phyloP scores from a whole-genome alignment of 805 yeast genomes.

The Maudiozyma bulderi region DNA sequence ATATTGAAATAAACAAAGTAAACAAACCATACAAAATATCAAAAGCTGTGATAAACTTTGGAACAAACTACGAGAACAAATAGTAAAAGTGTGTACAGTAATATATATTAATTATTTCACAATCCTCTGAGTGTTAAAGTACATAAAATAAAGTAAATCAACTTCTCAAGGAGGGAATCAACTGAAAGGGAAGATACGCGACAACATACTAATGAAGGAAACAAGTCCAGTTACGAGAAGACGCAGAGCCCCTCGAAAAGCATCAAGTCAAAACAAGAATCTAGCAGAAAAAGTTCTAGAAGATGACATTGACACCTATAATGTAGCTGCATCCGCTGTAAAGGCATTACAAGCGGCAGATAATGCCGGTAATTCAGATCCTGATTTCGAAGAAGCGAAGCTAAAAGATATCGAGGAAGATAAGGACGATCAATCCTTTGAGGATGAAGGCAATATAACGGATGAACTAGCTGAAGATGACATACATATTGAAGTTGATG shows the following conservation, averaged over 20 bases:
- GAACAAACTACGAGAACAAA: too few species aligned
- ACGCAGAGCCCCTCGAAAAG: slow-evolving; percentile 14
- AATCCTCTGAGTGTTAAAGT: too few species aligned
- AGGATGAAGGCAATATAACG: slow-evolving; percentile 5
- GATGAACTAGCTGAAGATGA: slow-evolving; percentile 8
- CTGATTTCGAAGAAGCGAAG: not conserved
- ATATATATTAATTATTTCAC: too few species aligned
- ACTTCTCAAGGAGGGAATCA: too few species aligned
- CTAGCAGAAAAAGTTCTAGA: not conserved
- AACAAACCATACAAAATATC: too few species aligned
- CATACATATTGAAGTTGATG: slow-evolving; percentile 14
- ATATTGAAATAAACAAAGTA: too few species aligned
- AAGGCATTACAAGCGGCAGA: not conserved
- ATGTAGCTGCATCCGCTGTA: slow-evolving; percentile 2
- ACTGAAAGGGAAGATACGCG: too few species aligned
- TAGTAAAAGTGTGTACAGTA: too few species aligned
- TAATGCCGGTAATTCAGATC: slow-evolving; percentile 3
- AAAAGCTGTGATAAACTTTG: too few species aligned
- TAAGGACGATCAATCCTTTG: slow-evolving; percentile 1
- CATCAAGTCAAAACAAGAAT: not conserved
- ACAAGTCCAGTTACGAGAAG: not conserved
- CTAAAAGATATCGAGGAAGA: not conserved
- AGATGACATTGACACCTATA: not conserved
- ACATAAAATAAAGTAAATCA: too few species aligned
- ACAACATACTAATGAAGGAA: not conserved